These are phyloP conservation scores for Quercus phellos DNA, from an alignment of 331 rosid genomes.

Conservation along the genomic window DNA sequence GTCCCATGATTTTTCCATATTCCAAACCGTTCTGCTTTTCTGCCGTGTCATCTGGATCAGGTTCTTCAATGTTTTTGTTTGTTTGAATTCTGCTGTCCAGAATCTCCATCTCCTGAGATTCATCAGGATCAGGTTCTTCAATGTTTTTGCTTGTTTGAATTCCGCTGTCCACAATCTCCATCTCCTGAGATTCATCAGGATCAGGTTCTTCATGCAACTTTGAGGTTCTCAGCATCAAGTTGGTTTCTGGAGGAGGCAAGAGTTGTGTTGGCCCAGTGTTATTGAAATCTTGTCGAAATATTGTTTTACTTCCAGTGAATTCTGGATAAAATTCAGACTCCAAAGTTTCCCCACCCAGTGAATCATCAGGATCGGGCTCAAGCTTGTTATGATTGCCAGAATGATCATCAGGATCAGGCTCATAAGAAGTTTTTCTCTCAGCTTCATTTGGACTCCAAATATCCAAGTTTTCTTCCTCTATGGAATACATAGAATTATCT, in stretches of 20 bases:
- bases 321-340: conserved; percentile 14
- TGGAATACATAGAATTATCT: conserved; percentile 19
- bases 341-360: conserved; percentile 25
- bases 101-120: conserved; percentile 24
- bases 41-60: conserved; percentile 37
- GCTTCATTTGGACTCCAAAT: conserved; percentile 20
- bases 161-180: conserved; percentile 26
- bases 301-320: conserved; percentile 10
- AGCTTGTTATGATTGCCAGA: conserved; percentile 28
- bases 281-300: conserved; percentile 13
- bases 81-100: conserved; percentile 24
- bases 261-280: conserved; percentile 15
- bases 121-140: conserved; percentile 44
- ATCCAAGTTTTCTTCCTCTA: conserved; percentile 21
- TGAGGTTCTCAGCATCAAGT: conserved; percentile 14
- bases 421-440: conserved; percentile 28
- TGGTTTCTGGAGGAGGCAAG: conserved; percentile 10
- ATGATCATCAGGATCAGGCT: conserved; percentile 56
- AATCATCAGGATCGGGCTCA: conserved; percentile 66
- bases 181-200: conserved; percentile 32
- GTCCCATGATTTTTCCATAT: not conserved
- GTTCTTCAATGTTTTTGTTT: conserved; percentile 31
- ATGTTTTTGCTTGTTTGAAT: conserved; percentile 22
- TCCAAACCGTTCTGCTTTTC: conserved; percentile 17
- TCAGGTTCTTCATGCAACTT: conserved; percentile 26